Base-by-base conservation (phyloP, 1,284 basidiomycete species). In the Rhodotorula sp. region DNA sequence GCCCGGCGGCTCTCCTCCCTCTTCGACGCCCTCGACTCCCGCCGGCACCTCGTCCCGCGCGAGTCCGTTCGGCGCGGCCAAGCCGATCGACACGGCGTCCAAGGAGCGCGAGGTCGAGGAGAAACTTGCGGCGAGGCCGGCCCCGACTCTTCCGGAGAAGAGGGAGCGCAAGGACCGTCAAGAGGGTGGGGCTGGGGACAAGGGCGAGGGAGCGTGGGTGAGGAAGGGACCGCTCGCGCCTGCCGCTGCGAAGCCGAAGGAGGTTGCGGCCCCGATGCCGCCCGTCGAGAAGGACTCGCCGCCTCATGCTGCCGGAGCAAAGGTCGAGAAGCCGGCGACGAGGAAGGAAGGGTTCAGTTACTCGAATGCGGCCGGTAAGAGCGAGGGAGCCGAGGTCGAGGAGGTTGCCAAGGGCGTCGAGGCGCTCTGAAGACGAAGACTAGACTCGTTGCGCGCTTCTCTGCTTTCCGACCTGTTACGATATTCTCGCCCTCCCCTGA, bases 21-120 rank as follows among this genome's bases (percentile, higher is more conserved):
- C 52, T 11, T 58, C 63, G 29, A 6, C 54, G 15, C 24, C 46
- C 24, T 9, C 92, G 91, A 44, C 39, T 44, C 39, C 39, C 51
- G 11, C 19, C 32, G 36, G 15, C 59, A 44, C 13, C 9, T 58
- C 90, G 89, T 76, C 82, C 89, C 90, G 9, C 87, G 90, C 89
- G 79, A 85, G 89, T 75, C 93, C 94, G 2, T 98, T 98, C 79
- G 95, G 95, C 66, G 84, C 86, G 62, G 95, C 95, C 52, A 92
- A 90, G 77, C 93, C 94, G 20, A 89, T 97, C 46, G 92, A 97
- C 80, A 88, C 90, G 13, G 83, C 88, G 29, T 83, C 85, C 4
- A 87, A 87, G 65, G 93, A 97, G 78, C 86, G 86, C 62, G 90
- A 87, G 78, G 87, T 92, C 17, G 80, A 85, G 36, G 85, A 89